Base-by-base conservation (phyloP, 2,329 filamentous ascomycete genomes). In the Aquanectria penicillioides region DNA sequence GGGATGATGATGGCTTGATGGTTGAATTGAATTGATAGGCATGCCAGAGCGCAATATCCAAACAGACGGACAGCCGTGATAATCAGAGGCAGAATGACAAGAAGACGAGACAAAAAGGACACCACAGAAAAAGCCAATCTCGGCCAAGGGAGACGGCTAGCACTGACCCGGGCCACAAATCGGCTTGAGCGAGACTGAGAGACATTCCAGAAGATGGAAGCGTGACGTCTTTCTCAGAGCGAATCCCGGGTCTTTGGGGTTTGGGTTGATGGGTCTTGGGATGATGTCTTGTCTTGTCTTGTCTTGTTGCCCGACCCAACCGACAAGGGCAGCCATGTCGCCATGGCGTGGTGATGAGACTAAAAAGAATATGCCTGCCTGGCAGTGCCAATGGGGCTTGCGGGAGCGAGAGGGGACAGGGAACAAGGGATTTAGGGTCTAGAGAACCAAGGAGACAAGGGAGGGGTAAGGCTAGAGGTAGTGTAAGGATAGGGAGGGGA, bases 181-280 rank as follows among this genome's bases (percentile, higher is more conserved):
- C 25, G 33, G 48, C 48, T 51, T 36, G 50, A 53, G 22, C 29
- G 18, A n/a, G n/a, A n/a, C n/a, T n/a, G 33, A 43, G 31, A 50
- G 23, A 51, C 23, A 52, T 51, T 40, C 47, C 29, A 26, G 26
- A 40, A 40, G 41, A 17, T 17, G 40, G 37, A 18, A 6, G 40
- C 40, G 11, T 47, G 20, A 15, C 20, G 25, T 48, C 26, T 37
- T 15, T n/a, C n/a, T n/a, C n/a, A n/a, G n/a, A n/a, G n/a, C n/a
- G 15, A 5, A 50, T 50, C 37, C 53, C 53, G 37, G 53, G n/a
- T 25, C 15, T 48, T 46, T 36, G 53, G 53, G 44, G 33, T 43
- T 43, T 50, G 53, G 53, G 53, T 50, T 34, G 53, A 41, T 34
- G 44, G 44, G n/a, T 6, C 31, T 31, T 17, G 29, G 18, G 9